Conservation (phyloP, 306 rosid species). For the Acacia confusa region DNA sequence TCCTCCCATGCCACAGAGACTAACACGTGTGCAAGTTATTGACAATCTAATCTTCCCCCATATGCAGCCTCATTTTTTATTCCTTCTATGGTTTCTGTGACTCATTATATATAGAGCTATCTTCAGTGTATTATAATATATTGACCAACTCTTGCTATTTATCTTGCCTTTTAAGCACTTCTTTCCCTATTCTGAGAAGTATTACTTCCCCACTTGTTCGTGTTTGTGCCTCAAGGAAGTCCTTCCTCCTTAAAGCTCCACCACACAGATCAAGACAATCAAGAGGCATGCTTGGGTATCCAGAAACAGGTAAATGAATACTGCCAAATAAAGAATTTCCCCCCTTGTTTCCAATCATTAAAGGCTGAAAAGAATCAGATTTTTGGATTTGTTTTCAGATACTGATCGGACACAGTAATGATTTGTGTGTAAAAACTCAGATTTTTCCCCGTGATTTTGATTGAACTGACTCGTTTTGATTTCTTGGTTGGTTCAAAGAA, state of each 20-base stretch:
- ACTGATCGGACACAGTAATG: not conserved
- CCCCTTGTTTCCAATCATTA: not conserved
- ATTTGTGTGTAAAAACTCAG: constrained; percentile 4
- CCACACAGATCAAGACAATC: constrained; percentile 36
- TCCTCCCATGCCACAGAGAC: constrained; percentile 26
- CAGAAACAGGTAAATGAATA: constrained; percentile 56
- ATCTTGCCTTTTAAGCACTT: constrained; percentile 49
- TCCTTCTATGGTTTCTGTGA: not conserved
- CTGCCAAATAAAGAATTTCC: not conserved
- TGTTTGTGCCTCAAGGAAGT: constrained; percentile 21
- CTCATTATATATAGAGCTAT: constrained; percentile 13
- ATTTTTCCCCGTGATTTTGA: not conserved
- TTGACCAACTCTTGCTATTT: constrained; percentile 47
- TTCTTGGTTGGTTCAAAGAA: constrained; percentile 44
- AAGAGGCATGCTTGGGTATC: constrained; percentile 62
- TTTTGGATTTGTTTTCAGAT: not conserved
- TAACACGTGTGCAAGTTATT: constrained; percentile 51
- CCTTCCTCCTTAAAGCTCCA: constrained; percentile 18
- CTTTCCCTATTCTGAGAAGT: constrained; percentile 32
- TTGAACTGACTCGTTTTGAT: constrained; percentile 1
- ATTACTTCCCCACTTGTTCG: constrained; percentile 28
- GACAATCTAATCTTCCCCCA: constrained; percentile 23
- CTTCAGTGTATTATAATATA: constrained; percentile 41
- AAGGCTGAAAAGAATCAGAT: not conserved
- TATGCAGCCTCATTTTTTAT: constrained; percentile 25